Percentiles rank a stretch among this genome's conserved stretches.
phyloP scores from a whole-genome alignment of 2,329 filamentous ascomycete species.

The Fusarium sp. region DNA sequence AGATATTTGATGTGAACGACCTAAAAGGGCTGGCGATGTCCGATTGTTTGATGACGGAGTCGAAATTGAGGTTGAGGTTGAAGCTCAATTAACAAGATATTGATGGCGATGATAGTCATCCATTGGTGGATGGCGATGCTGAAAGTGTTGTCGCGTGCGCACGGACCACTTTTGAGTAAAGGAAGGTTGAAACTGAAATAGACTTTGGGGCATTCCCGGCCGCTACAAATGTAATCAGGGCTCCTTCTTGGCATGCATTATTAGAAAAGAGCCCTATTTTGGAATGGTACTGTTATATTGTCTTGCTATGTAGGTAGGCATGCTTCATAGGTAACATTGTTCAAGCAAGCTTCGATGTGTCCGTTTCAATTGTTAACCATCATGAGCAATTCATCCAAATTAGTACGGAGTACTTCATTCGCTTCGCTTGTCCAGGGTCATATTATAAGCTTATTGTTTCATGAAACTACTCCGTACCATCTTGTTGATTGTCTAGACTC shows the following conservation, averaged over 20 bases:
- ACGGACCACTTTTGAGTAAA: slow-evolving; percentile 26
- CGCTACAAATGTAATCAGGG: neutral
- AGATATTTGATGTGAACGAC: slow-evolving; percentile 18
- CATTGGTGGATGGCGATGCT: slow-evolving; percentile 38
- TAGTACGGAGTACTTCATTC: neutral
- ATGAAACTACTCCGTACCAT: neutral
- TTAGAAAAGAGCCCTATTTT: neutral
- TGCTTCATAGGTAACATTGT: no score
- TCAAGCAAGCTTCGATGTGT: neutral
- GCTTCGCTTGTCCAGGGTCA: neutral
- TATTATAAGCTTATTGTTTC: neutral
- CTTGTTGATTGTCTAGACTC: neutral
- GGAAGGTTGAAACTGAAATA: slow-evolving; percentile 33
- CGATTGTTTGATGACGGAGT: neutral
- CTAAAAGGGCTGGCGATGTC: neutral
- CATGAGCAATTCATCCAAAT: neutral
- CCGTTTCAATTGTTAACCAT: neutral
- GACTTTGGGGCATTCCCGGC: slow-evolving; percentile 17
- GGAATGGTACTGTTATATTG: neutral
- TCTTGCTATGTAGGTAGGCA: no score
- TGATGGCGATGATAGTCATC: slow-evolving; percentile 36
- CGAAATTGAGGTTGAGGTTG: slow-evolving; percentile 20
- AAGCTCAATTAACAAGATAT: slow-evolving; percentile 17
- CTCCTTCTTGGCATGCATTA: slow-evolving; percentile 2
- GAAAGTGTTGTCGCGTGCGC: slow-evolving; percentile 39